Evolutionary conservation across 805 yeast genomes (phyloP).

Genomic region (Groenewaldozyma tartarivorans): DNA sequence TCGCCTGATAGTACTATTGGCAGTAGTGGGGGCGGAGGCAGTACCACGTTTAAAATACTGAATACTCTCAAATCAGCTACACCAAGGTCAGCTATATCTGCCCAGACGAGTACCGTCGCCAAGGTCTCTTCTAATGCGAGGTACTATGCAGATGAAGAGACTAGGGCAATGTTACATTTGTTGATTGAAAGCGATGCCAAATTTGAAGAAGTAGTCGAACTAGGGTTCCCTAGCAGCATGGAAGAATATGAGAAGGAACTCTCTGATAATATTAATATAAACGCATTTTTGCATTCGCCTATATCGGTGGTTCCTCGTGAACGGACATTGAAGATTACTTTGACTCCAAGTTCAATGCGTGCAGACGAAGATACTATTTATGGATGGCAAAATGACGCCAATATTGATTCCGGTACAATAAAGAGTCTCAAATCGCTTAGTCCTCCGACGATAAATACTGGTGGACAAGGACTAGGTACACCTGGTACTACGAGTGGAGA

Average conservation of each 20-base stretch:
- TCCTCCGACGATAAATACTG: background rate
- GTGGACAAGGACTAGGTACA: background rate
- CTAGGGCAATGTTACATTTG: constrained; percentile 12
- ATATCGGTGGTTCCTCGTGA: constrained; percentile 15
- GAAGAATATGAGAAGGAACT: background rate
- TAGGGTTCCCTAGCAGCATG: constrained; percentile 18
- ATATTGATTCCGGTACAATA: constrained; percentile 13
- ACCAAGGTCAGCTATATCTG: too few species aligned
- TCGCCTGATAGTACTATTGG: too few species aligned
- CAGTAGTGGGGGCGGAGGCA: too few species aligned
- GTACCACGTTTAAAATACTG: background rate
- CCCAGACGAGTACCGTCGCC: background rate
- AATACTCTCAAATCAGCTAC: background rate
- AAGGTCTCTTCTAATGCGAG: constrained; percentile 14
- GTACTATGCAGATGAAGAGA: constrained; percentile 14
- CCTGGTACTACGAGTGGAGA: background rate
- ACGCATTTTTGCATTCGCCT: too few species aligned
- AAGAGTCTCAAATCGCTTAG: constrained; percentile 2
- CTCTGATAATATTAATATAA: background rate
- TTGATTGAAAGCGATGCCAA: constrained; percentile 10
- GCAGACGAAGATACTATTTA: constrained; percentile 20
- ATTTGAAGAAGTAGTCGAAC: constrained; percentile 20
- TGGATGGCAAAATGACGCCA: constrained; percentile 23
- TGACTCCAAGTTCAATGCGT: constrained; percentile 21
- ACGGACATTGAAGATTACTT: constrained; percentile 20